Conservation (phyloP, 768 basidiomycete genomes). For the Stropharia rugosoannulata region DNA sequence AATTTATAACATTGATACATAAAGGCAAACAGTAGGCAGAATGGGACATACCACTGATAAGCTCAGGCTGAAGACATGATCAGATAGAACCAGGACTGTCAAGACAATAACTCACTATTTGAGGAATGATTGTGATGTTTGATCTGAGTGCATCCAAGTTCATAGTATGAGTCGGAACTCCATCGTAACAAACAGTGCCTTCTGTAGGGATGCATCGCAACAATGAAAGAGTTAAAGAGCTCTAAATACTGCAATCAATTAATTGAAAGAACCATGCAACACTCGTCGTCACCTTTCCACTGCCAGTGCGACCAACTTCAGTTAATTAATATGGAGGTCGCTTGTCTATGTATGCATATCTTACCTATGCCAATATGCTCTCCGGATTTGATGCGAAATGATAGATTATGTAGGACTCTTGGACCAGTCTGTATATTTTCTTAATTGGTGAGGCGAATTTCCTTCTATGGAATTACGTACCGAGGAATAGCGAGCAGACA, state of each 20-base stretch:
- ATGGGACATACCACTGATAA: background rate
- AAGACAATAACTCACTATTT: constrained; percentile 25
- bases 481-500: constrained; percentile 46
- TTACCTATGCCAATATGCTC: constrained; percentile 46
- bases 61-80: background rate
- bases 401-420: constrained; percentile 43
- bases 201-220: constrained; percentile 53
- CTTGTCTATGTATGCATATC: background rate
- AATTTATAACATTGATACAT: background rate
- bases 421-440: constrained; percentile 30
- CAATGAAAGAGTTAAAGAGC: constrained; percentile 42
- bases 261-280: background rate
- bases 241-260: background rate
- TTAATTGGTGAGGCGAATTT: background rate
- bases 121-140: constrained; percentile 58
- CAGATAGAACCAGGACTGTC: background rate
- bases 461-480: background rate
- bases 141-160: constrained; percentile 54
- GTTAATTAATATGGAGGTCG: background rate
- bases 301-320: constrained; percentile 1
- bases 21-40: background rate
- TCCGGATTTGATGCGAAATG: constrained; percentile 52
- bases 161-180: constrained; percentile 42
- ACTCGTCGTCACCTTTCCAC: background rate
- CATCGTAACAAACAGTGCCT: constrained; percentile 56